Percentiles rank a stretch among this genome's conserved stretches.
Conservation (phyloP, 2,329 filamentous ascomycete genomes). For the Pseudogymnoascus sp. region DNA sequence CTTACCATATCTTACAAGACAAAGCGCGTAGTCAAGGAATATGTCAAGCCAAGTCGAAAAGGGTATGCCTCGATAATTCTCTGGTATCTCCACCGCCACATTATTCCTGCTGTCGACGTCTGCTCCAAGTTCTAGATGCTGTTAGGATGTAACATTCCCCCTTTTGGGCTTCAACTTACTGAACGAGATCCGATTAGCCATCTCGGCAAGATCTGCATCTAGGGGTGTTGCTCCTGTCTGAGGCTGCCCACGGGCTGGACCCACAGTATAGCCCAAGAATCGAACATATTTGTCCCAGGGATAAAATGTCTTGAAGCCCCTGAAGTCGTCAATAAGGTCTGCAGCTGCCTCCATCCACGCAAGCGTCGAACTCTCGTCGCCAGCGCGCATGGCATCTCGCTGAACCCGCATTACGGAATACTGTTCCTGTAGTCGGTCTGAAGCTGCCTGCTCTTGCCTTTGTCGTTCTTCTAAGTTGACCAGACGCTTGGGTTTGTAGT, state of each 20-base stretch:
- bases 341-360: slow-evolving; percentile 52
- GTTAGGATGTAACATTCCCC: slow-evolving; percentile 12
- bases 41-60: slow-evolving; percentile 84
- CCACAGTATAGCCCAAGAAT: slow-evolving; percentile 39
- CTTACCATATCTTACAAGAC: slow-evolving; percentile 60
- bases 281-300: slow-evolving; percentile 58
- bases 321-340: slow-evolving; percentile 55
- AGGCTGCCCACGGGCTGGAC: slow-evolving; percentile 15
- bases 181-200: slow-evolving; percentile 24
- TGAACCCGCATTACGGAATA: slow-evolving; percentile 37
- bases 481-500: slow-evolving; percentile 26
- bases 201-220: slow-evolving; percentile 21
- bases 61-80: slow-evolving; percentile 62
- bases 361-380: slow-evolving; percentile 17
- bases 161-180: slow-evolving; percentile 14
- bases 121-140: slow-evolving; percentile 20
- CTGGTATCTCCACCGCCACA: slow-evolving; percentile 18
- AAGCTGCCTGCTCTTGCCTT: slow-evolving; percentile 26
- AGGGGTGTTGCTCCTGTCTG: slow-evolving; percentile 18
- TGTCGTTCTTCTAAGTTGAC: slow-evolving; percentile 24
- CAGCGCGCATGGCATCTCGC: slow-evolving; percentile 26
- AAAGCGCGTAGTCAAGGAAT: slow-evolving; percentile 79
- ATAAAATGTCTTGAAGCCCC: slow-evolving; percentile 55
- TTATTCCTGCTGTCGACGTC: slow-evolving; percentile 14
- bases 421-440: slow-evolving; percentile 27